Evolutionary conservation across 208 protist species (phyloP).

Genomic region (Acanthamoeba rhysodes): DNA sequence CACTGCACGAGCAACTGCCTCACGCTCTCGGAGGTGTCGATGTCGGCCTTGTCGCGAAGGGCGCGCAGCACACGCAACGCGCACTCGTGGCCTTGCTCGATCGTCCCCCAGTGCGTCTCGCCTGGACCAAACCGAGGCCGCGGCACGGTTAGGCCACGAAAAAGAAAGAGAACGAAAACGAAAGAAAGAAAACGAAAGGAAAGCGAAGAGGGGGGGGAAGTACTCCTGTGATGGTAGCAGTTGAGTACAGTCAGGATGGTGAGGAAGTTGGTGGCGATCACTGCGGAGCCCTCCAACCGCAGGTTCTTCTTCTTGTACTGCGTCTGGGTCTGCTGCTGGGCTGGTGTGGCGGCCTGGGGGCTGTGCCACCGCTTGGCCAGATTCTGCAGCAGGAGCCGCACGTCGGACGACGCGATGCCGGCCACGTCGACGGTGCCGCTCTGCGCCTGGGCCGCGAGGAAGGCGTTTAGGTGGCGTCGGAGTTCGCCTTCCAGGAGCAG

Average conservation of each 20-base stretch:
- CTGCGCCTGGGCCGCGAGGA: neutral
- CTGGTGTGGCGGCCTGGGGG: neutral
- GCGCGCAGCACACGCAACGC: neutral
- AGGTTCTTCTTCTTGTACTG: neutral
- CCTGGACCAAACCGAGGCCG: neutral
- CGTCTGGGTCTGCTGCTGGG: neutral
- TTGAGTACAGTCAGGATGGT: neutral
- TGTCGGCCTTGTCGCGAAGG: neutral
- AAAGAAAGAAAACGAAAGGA: neutral
- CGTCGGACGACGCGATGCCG: neutral
- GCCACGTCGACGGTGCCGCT: neutral
- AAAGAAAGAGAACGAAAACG: neutral
- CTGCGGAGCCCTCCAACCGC: neutral
- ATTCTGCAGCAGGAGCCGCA: neutral
- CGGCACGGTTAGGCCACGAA: too few species aligned
- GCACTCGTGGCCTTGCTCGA: neutral
- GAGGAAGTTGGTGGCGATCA: neutral
- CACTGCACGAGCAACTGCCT: neutral
- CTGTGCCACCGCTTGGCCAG: conserved; percentile 22
- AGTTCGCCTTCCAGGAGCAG: neutral
- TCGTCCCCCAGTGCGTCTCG: neutral
- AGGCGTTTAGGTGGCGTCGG: neutral
- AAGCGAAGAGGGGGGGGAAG: neutral
- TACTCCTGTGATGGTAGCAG: conserved; percentile 21
- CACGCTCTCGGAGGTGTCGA: neutral